Conservation (phyloP, 176 grass and related monocot genomes). For the Carex myosuroides region DNA sequence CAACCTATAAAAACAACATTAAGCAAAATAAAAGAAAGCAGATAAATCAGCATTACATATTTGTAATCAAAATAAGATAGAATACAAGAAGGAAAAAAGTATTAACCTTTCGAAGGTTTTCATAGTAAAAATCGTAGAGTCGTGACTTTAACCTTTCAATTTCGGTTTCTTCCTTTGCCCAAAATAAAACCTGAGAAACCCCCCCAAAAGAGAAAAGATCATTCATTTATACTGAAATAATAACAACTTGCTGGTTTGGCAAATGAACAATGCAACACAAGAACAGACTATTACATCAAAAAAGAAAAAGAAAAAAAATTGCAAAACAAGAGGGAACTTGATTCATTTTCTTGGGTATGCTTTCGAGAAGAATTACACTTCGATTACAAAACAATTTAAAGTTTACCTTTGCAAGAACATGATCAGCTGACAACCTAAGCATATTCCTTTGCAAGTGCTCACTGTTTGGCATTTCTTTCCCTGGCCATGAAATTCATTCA, state of each 20-base stretch:
- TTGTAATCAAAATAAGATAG: neutral
- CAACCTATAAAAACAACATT: slow-evolving; percentile 45
- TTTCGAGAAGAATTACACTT: neutral
- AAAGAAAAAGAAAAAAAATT: neutral
- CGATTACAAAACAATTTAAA: neutral
- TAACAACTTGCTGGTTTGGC: neutral
- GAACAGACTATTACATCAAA: neutral
- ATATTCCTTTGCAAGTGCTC: slow-evolving; percentile 48
- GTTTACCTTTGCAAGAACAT: slow-evolving; percentile 78
- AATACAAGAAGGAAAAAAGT: neutral
- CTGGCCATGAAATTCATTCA: slow-evolving; percentile 30
- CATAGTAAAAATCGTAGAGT: slow-evolving; percentile 66
- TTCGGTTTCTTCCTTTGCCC: slow-evolving; percentile 65
- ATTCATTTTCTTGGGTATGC: neutral
- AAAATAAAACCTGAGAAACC: slow-evolving; percentile 61
- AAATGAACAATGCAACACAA: neutral
- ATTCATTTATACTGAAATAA: neutral
- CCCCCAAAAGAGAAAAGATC: neutral
- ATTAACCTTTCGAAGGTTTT: slow-evolving; percentile 76
- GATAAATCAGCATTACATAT: neutral
- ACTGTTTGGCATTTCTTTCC: slow-evolving; percentile 60
- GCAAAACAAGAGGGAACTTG: neutral
- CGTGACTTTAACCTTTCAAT: slow-evolving; percentile 79
- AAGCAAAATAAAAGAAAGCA: slow-evolving; percentile 5
- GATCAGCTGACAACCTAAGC: slow-evolving; percentile 76